phyloP scores from a whole-genome alignment of 73 alveolate genomes.

The Stentor roeselii region DNA sequence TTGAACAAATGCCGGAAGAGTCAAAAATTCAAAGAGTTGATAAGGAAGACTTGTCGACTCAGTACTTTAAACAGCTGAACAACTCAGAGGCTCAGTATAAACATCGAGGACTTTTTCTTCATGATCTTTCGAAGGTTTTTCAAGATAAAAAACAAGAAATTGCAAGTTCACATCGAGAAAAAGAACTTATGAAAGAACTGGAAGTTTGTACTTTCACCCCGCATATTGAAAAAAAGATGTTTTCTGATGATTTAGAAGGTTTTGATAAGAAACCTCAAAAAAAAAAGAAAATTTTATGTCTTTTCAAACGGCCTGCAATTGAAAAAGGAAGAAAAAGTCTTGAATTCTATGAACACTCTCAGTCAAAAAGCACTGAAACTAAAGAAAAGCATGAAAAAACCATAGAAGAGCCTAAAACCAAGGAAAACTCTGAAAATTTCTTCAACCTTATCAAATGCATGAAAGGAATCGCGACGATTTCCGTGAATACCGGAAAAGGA shows the following conservation, averaged over 20 bases:
- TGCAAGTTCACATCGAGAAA: background rate
- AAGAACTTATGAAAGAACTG: background rate
- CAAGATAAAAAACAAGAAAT: background rate
- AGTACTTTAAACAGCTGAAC: background rate
- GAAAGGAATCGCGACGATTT: background rate
- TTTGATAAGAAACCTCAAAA: background rate
- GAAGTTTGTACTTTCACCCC: slow-evolving; percentile 1
- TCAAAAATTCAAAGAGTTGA: background rate
- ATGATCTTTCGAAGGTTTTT: slow-evolving; percentile 3
- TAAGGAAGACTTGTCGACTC: background rate
- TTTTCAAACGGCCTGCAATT: background rate
- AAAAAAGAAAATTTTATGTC: background rate
- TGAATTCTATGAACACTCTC: too few relatives aligned
- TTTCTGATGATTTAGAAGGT: background rate
- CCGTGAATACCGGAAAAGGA: background rate
- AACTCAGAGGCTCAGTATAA: background rate
- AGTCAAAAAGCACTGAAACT: background rate
- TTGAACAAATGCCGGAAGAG: background rate
- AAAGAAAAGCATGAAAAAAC: background rate
- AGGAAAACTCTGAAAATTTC: background rate
- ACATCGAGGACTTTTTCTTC: background rate
- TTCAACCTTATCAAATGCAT: background rate
- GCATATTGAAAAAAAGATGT: background rate
- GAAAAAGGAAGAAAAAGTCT: too few relatives aligned
- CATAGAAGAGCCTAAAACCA: background rate